phyloP scores from a whole-genome alignment of 2,329 filamentous ascomycete species.

The Elsinoe ampelina region DNA sequence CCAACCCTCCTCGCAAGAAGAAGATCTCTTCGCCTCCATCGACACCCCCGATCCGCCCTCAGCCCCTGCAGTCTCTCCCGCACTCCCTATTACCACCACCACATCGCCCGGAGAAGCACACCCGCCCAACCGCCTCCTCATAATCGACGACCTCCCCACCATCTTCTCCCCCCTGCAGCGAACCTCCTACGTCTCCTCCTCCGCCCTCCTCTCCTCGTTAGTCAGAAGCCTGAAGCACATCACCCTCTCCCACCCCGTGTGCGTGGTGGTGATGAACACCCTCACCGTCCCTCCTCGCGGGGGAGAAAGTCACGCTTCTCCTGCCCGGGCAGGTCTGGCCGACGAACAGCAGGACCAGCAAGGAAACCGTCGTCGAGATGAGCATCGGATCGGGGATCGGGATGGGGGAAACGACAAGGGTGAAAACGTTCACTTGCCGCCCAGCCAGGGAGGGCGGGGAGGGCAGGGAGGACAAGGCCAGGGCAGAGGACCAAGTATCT shows the following conservation, averaged over 20 bases:
- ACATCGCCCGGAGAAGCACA: conserved; percentile 24
- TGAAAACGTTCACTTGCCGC: too few species aligned
- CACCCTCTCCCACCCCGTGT: conserved; percentile 29
- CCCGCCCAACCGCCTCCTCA: conserved; percentile 16
- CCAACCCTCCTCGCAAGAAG: conserved; percentile 30
- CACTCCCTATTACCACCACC: conserved; percentile 21
- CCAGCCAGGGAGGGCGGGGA: too few species aligned
- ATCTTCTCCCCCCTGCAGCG: conserved; percentile 23
- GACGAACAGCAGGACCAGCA: too few species aligned
- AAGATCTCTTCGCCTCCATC: conserved; percentile 29
- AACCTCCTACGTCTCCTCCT: conserved; percentile 27
- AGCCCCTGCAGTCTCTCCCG: conserved; percentile 25
- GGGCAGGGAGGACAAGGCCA: conserved; percentile 17
- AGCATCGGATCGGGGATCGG: too few species aligned
- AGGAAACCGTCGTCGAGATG: too few species aligned
- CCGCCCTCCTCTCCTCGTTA: conserved; percentile 33
- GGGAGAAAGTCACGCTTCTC: too few species aligned
- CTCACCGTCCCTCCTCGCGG: conserved; percentile 16
- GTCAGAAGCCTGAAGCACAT: conserved; percentile 34
- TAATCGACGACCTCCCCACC: conserved; percentile 24
- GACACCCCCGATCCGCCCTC: conserved; percentile 26
- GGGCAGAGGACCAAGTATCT: conserved; percentile 29
- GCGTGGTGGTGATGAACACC: conserved; percentile 34
- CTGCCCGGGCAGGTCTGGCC: too few species aligned
- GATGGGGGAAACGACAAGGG: too few species aligned